A percentile compares a stretch with the other conserved stretches of the same genome.
Conservation (phyloP, 257 asterid species). For the Solanum pinnatisectum region DNA sequence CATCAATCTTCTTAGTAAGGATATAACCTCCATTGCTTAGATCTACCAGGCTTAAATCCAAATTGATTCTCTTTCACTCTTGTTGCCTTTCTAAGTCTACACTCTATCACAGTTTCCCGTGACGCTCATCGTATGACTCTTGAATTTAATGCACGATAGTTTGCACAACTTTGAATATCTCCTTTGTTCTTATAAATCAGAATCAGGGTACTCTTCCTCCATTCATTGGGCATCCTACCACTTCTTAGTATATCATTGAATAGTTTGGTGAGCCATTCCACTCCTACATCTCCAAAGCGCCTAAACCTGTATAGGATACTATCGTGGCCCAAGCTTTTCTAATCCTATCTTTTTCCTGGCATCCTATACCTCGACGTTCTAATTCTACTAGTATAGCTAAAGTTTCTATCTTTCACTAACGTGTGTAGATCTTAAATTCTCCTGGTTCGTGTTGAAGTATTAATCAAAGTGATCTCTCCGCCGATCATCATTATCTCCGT, state of each 20-base stretch:
- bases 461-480: not conserved
- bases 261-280: not conserved
- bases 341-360: not conserved
- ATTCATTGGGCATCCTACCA: not conserved
- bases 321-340: not conserved
- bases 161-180: not conserved
- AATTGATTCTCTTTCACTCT: not conserved
- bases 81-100: not conserved
- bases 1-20: not conserved
- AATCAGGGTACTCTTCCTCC: not conserved
- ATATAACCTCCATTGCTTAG: not conserved
- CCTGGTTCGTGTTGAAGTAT: not conserved
- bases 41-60: not conserved
- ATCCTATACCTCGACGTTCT: not conserved
- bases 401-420: not conserved
- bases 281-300: not conserved
- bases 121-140: not conserved
- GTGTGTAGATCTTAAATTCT: not conserved
- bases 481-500: not conserved
- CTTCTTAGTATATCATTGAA: not conserved
- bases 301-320: not conserved
- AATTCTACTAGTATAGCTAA: not conserved
- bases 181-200: not conserved
- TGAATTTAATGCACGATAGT: not conserved
- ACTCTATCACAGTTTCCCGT: not conserved